Conservation (phyloP, 164 flowering plant genomes). For the Vitis rupestris region DNA sequence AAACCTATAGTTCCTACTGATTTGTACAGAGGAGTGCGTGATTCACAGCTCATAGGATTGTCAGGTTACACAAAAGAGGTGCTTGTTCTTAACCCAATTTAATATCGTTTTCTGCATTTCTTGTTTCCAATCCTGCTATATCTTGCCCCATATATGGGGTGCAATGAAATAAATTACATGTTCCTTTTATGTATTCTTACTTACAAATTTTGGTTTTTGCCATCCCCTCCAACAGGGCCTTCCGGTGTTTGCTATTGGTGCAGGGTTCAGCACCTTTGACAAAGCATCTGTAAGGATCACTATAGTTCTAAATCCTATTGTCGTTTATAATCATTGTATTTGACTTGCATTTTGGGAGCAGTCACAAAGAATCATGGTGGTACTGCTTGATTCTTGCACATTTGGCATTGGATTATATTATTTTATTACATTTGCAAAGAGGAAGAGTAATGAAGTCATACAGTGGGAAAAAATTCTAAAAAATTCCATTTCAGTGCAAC, state of each 20-base stretch:
- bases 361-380: no score
- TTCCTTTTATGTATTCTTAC: background rate
- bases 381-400: no score
- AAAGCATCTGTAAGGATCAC: constrained; percentile 85
- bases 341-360: no score
- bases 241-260: constrained; percentile 92
- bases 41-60: constrained; percentile 85
- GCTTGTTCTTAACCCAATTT: background rate
- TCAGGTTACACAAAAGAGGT: constrained; percentile 95
- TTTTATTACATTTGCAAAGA: no score
- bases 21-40: constrained; percentile 69
- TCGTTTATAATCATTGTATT: no score
- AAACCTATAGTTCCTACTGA: constrained; percentile 82
- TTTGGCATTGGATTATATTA: no score
- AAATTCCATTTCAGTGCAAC: no score
- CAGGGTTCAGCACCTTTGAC: constrained; percentile 84
- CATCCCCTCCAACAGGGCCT: constrained; percentile 56
- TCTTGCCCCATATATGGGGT: background rate
- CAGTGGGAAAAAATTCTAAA: no score
- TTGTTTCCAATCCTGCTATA: background rate
- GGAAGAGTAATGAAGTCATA: no score
- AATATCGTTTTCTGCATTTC: background rate
- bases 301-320: no score
- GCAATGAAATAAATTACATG: no score
- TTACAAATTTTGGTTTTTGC: background rate